Percentiles rank a stretch among this genome's conserved stretches.
phyloP scores from a whole-genome alignment of 495 filamentous ascomycete species.

The Neurospora tetrasperma region DNA sequence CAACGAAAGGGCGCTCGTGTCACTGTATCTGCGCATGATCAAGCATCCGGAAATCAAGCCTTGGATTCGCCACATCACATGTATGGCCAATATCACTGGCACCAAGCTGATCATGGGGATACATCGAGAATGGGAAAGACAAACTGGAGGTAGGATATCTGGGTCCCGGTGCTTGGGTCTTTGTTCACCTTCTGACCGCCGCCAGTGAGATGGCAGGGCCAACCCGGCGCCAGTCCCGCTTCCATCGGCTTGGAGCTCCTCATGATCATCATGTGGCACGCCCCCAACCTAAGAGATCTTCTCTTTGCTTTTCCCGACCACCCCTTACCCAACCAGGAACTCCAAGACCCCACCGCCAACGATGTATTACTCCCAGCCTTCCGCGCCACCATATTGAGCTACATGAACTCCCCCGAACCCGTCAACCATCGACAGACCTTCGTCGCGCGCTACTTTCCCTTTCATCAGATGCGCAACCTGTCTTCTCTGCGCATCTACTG shows the following conservation, averaged over 20 bases:
- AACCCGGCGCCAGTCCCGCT: neutral
- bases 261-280: conserved; percentile 10
- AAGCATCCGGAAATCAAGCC: conserved; percentile 13
- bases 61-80: conserved; percentile 22
- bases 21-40: conserved; percentile 12
- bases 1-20: conserved; percentile 14
- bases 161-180: neutral
- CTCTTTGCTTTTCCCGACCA: conserved; percentile 23
- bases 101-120: conserved; percentile 5
- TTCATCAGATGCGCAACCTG: conserved; percentile 11
- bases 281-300: conserved; percentile 18
- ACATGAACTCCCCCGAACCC: conserved; percentile 2
- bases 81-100: conserved; percentile 19
- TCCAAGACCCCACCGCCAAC: neutral
- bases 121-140: conserved; percentile 12
- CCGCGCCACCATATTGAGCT: conserved; percentile 9
- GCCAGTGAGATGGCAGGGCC: conserved; percentile 12
- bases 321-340: conserved; percentile 1
- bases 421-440: neutral
- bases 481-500: conserved; percentile 24
- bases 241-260: conserved; percentile 17
- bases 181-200: conserved; percentile 7
- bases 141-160: conserved; percentile 17
- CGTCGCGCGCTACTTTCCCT: conserved; percentile 10
- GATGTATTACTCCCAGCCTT: conserved; percentile 7